A percentile compares a stretch with the other conserved stretches of the same genome.
phyloP scores from a whole-genome alignment of 2,329 filamentous ascomycete species.

The Fusarium papillatum region DNA sequence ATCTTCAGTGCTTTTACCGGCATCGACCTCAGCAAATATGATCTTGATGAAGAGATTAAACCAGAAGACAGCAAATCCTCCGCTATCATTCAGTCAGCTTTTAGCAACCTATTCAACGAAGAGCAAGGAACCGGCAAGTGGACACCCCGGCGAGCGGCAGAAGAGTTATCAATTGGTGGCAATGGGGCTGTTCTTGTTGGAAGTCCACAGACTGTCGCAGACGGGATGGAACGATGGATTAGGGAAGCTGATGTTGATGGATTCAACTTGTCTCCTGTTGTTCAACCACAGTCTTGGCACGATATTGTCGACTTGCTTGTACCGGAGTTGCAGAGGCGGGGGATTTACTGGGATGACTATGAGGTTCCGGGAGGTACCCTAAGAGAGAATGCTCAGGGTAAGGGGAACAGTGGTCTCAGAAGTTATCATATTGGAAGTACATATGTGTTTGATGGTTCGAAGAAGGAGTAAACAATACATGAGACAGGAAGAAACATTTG shows the following conservation, averaged over 20 bases:
- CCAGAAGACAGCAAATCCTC: conserved; percentile 15
- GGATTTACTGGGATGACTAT: conserved; percentile 22
- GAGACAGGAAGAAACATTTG: background rate
- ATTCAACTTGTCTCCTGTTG: conserved; percentile 19
- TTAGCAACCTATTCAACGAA: conserved; percentile 13
- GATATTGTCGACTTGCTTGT: conserved; percentile 19
- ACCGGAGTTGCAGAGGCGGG: conserved; percentile 14
- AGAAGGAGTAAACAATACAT: background rate
- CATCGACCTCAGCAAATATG: conserved; percentile 18
- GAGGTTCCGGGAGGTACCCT: conserved; percentile 12
- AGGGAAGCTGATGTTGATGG: conserved; percentile 22
- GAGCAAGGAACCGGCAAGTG: background rate
- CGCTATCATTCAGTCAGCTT: conserved; percentile 10
- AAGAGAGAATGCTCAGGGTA: conserved; percentile 12
- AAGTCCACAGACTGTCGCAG: conserved; percentile 16
- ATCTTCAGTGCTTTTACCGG: conserved; percentile 27
- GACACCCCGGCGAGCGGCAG: background rate
- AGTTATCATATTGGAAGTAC: conserved; percentile 6
- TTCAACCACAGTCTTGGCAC: conserved; percentile 15
- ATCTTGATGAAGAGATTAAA: conserved; percentile 16
- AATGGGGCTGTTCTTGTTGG: conserved; percentile 18
- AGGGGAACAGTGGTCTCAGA: background rate
- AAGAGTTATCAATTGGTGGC: conserved; percentile 11
- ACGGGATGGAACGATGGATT: conserved; percentile 19
- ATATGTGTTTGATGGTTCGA: background rate